These are phyloP conservation scores for Xylaria sp. DNA, from an alignment of 2,329 filamentous ascomycete genomes.

Conservation along the genomic window DNA sequence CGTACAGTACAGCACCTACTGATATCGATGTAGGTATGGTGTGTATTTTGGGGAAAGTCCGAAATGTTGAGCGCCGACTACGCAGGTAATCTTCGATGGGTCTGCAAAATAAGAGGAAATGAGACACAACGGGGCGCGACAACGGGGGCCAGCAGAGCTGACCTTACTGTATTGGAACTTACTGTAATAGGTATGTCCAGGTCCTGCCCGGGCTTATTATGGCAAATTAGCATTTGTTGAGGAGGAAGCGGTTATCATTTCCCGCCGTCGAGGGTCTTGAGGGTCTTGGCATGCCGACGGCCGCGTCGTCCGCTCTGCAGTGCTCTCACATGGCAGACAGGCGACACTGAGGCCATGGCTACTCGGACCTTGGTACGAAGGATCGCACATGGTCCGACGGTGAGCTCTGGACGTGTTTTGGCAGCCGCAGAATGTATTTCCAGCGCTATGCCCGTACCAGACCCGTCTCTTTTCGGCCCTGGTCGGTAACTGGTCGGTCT, in stretches of 20 bases:
- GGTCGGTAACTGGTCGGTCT: slow-evolving; percentile 13
- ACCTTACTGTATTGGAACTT: slow-evolving; percentile 15
- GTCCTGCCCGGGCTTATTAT: slow-evolving; percentile 2
- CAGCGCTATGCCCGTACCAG: not conserved
- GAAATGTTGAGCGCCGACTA: slow-evolving; percentile 35
- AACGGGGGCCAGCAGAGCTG: slow-evolving; percentile 14
- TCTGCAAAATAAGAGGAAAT: slow-evolving; percentile 8
- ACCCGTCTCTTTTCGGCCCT: slow-evolving; percentile 11
- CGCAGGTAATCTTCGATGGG: slow-evolving; percentile 23
- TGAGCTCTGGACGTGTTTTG: not conserved
- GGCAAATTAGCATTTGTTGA: slow-evolving; percentile 22
- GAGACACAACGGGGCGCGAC: no score
- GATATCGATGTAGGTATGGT: no score
- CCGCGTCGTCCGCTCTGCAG: not conserved
- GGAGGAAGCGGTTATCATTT: slow-evolving; percentile 8
- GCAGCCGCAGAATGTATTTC: no score
- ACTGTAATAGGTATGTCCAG: no score
- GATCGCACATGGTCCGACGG: slow-evolving; percentile 4
- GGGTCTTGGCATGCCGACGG: not conserved
- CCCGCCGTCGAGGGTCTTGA: no score
- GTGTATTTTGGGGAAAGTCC: slow-evolving; percentile 37
- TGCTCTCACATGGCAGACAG: not conserved
- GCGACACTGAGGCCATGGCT: not conserved
- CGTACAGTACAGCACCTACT: not conserved
- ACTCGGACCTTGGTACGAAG: not conserved